phyloP scores from a whole-genome alignment of 2,329 filamentous ascomycete genomes.

The Botrytis tulipae region DNA sequence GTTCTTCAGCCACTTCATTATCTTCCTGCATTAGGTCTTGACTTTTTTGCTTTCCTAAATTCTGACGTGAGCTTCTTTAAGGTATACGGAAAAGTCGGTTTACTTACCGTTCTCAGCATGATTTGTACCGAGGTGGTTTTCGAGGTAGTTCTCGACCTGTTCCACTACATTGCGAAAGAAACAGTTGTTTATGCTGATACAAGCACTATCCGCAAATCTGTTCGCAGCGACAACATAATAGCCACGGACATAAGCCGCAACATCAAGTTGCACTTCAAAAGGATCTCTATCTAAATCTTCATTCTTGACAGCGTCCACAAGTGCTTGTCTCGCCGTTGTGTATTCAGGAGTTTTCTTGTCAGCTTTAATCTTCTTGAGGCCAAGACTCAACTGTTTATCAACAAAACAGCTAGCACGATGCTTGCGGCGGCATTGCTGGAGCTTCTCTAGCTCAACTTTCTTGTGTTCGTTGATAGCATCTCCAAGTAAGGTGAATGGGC shows the following conservation, averaged over 20 bases:
- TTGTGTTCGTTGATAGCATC: conserved; percentile 48
- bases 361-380: too few species aligned
- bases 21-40: conserved; percentile 15
- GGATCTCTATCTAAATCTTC: too few species aligned
- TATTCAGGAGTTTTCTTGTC: too few species aligned
- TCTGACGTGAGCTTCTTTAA: too few species aligned
- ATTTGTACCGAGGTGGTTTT: conserved; percentile 24
- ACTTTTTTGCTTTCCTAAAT: too few species aligned
- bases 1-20: background rate
- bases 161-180: conserved; percentile 22
- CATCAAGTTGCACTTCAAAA: conserved; percentile 55
- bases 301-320: too few species aligned
- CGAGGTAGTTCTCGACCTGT: conserved; percentile 20
- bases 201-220: conserved; percentile 57
- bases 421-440: conserved; percentile 50
- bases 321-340: too few species aligned
- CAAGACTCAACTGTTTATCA: background rate
- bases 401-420: conserved; percentile 48
- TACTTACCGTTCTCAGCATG: conserved; percentile 19
- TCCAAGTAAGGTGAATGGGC: conserved; percentile 26
- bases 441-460: conserved; percentile 46
- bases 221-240: conserved; percentile 68
- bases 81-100: too few species aligned
- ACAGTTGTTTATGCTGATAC: conserved; percentile 23
- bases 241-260: conserved; percentile 61